A percentile compares a stretch with the other conserved stretches of the same genome.
Evolutionary conservation across 2,329 filamentous ascomycete species (phyloP).

Genomic region (Beauveria sp.): DNA sequence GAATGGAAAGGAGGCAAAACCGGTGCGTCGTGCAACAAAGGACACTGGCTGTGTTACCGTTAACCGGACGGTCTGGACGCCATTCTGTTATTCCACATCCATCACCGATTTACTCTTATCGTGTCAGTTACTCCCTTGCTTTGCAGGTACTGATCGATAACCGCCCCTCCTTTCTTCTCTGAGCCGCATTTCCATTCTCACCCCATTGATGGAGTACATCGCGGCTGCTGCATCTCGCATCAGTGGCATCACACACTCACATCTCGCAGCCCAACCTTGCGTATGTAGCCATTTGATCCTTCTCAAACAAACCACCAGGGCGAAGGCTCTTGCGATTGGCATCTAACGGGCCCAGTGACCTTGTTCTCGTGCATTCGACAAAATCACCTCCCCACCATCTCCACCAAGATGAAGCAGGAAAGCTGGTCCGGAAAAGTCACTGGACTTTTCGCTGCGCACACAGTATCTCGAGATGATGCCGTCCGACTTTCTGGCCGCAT

Average conservation of each 20-base stretch:
- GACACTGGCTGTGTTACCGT: background rate
- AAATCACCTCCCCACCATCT: background rate
- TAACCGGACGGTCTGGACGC: background rate
- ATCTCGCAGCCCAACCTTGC: slow-evolving; percentile 1
- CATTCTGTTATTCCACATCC: background rate
- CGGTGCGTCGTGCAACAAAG: background rate
- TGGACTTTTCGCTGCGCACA: background rate
- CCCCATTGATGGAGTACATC: background rate
- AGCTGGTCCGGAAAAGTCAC: background rate
- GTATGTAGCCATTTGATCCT: background rate
- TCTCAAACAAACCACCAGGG: background rate
- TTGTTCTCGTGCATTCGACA: background rate
- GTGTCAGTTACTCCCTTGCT: too few relatives aligned
- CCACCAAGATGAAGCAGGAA: background rate
- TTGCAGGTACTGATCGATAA: background rate
- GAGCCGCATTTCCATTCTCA: background rate
- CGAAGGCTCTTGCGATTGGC: background rate
- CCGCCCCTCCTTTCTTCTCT: background rate
- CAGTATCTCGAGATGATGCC: too few relatives aligned
- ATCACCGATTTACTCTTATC: too few relatives aligned
- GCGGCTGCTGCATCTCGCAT: background rate
- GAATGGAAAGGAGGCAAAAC: too few relatives aligned
- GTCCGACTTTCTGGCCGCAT: too few relatives aligned
- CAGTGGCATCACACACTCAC: background rate
- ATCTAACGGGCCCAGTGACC: background rate